Conservation (phyloP, 306 rosid genomes). For the Vigna hirtella region DNA sequence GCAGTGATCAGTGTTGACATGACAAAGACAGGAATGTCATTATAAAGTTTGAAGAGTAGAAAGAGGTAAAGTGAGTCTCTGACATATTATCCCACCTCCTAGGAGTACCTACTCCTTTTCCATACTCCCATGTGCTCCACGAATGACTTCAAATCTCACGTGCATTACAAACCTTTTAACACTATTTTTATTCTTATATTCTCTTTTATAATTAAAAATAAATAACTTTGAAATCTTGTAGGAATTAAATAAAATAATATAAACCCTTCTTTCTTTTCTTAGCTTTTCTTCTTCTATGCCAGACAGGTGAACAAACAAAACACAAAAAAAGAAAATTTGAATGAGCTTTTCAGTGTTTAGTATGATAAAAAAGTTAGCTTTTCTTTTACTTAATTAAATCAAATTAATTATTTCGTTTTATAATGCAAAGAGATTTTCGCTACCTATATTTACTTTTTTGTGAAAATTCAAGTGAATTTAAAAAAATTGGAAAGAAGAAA, state of each 20-base stretch:
- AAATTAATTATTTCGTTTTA: no score
- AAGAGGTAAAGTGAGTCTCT: conserved; percentile 28
- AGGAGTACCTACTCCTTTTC: conserved; percentile 37
- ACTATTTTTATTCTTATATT: neutral
- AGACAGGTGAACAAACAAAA: neutral
- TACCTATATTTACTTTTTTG: no score
- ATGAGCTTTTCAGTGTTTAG: no score
- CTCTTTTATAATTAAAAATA: no score
- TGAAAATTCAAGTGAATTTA: neutral
- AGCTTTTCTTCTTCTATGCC: neutral
- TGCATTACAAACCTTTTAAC: conserved; percentile 2
- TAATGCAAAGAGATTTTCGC: no score
- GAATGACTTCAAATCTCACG: conserved; percentile 35
- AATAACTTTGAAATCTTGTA: no score
- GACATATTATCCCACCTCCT: conserved; percentile 48
- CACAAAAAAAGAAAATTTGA: no score
- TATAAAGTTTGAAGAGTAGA: neutral
- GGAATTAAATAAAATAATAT: no score
- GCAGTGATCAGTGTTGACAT: conserved; percentile 31
- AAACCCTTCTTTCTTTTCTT: neutral
- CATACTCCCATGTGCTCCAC: conserved; percentile 46
- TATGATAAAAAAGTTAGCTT: no score
- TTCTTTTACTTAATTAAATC: no score
- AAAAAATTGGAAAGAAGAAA: neutral
- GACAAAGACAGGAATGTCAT: conserved; percentile 39